Percentiles rank a stretch among this genome's conserved stretches.
Conservation (phyloP, 345 rosid species). For the Aethionema arabicum region DNA sequence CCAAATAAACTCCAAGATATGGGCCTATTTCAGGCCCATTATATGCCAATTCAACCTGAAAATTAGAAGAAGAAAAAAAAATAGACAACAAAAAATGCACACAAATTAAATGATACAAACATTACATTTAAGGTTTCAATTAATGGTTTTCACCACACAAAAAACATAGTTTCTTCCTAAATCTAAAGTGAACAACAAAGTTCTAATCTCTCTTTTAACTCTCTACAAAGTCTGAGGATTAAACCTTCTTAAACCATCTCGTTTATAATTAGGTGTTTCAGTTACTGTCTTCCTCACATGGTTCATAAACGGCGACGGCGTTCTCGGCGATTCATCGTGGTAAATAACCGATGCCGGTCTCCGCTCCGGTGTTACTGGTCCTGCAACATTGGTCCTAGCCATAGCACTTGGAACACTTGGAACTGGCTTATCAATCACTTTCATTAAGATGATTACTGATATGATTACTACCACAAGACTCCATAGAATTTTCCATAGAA, state of each 20-base stretch:
- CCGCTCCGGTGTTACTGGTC: constrained; percentile 56
- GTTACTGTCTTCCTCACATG: constrained; percentile 82
- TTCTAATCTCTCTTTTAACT: not conserved
- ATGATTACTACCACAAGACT: constrained; percentile 28
- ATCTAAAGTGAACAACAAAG: not conserved
- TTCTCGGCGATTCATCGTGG: constrained; percentile 67
- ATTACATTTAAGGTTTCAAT: not conserved
- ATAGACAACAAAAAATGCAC: constrained; percentile 10
- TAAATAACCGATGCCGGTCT: constrained; percentile 39
- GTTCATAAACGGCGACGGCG: constrained; percentile 85
- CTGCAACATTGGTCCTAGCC: constrained; percentile 31
- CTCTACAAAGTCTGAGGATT: constrained; percentile 75
- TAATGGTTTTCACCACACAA: constrained; percentile 21
- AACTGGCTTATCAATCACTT: constrained; percentile 26
- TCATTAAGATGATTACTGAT: constrained; percentile 22
- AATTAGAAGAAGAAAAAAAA: no score
- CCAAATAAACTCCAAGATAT: not conserved
- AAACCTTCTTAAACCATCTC: constrained; percentile 72
- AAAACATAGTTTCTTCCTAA: constrained; percentile 12
- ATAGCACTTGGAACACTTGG: constrained; percentile 27
- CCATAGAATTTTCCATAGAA: constrained; percentile 34
- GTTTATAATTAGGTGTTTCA: constrained; percentile 78
- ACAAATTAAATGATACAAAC: constrained; percentile 26
- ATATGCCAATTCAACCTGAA: not conserved
- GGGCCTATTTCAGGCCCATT: not conserved